Percentiles rank a stretch among this genome's conserved stretches.
These are phyloP conservation scores for Akanthomyces uredinophilus DNA, from an alignment of 2,329 filamentous ascomycete species.

Conservation along the genomic window DNA sequence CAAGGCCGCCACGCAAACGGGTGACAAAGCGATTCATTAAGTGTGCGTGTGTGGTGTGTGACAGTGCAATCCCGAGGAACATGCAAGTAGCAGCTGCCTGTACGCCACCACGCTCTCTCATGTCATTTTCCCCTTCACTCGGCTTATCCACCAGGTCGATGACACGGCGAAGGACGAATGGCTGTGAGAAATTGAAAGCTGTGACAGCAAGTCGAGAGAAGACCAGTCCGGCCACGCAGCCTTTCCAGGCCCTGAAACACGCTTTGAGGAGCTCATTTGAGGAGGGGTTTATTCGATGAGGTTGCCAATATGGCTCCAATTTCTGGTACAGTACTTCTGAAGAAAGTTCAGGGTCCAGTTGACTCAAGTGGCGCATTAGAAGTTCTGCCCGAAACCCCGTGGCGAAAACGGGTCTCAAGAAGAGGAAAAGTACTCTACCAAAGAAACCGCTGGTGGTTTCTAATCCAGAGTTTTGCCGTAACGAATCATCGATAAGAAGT, in stretches of 20 bases:
- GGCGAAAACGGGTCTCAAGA: not conserved
- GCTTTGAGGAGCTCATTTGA: not conserved
- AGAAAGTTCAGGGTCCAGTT: not conserved
- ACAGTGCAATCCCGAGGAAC: not conserved
- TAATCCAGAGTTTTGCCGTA: not conserved
- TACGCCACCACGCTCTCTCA: not conserved
- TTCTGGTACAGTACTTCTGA: not conserved
- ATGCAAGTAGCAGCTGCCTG: not conserved
- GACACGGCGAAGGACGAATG: not conserved
- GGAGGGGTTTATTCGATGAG: not conserved
- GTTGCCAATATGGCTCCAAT: not conserved
- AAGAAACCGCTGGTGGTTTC: not conserved
- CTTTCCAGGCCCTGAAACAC: slow-evolving; percentile 22
- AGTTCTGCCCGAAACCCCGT: not conserved
- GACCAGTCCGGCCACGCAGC: not conserved
- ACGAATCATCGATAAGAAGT: not conserved
- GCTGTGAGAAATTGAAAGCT: not conserved
- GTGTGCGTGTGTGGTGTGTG: not conserved
- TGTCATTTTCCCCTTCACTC: slow-evolving; percentile 13
- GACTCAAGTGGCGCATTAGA: not conserved
- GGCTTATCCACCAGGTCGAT: slow-evolving; percentile 19
- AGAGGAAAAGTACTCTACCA: not conserved
- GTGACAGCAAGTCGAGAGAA: not conserved
- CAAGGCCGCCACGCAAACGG: slow-evolving; percentile 27
- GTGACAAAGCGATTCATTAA: slow-evolving; percentile 23